Evolutionary conservation across 2,329 filamentous ascomycete species (phyloP).

Genomic region (Pochonia chlamydosporia): DNA sequence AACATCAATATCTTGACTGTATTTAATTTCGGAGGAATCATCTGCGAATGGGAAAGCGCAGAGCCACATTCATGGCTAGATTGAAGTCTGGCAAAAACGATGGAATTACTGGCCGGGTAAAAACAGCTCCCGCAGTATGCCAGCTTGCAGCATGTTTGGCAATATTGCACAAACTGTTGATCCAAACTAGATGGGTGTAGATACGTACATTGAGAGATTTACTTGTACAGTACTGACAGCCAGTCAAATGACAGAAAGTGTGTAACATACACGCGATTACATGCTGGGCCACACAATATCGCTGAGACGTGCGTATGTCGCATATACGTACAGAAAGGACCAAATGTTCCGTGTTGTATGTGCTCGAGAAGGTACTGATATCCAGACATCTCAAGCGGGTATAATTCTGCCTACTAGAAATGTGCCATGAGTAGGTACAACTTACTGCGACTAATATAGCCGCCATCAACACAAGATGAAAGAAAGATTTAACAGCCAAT

Average conservation of each 20-base stretch:
- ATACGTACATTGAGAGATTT: background rate
- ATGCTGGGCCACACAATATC: no score
- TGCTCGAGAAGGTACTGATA: background rate
- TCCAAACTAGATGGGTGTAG: background rate
- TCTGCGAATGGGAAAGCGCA: background rate
- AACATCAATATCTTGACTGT: background rate
- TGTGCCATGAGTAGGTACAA: background rate
- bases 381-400: constrained; percentile 1
- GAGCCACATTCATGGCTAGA: background rate
- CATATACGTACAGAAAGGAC: no score
- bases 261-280: no score
- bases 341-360: background rate
- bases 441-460: background rate
- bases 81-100: background rate
- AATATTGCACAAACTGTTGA: no score
- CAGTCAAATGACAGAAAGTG: no score
- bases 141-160: no score
- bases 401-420: constrained; percentile 2
- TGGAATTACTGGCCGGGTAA: no score
- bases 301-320: no score
- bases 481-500: background rate
- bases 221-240: background rate
- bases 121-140: no score
- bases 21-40: background rate
- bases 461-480: background rate